phyloP scores from a whole-genome alignment of 1,284 basidiomycete species.

The Sanghuangporus weigelae region DNA sequence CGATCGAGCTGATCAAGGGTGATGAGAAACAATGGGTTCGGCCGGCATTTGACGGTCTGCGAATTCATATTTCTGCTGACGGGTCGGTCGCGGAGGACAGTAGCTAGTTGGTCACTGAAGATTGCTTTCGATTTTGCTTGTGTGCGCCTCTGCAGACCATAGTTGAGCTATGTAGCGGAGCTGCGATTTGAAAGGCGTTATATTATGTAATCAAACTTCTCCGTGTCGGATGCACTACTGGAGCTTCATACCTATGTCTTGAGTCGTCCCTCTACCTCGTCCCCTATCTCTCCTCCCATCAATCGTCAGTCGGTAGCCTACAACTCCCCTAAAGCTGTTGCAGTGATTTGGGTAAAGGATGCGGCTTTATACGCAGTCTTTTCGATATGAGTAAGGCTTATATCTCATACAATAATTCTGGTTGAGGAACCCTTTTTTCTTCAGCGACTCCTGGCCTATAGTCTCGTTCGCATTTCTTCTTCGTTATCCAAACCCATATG shows the following conservation, averaged over 20 bases:
- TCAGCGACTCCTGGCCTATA: slow-evolving; percentile 85
- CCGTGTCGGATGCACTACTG: neutral
- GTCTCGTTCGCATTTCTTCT: slow-evolving; percentile 92
- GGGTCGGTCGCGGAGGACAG: slow-evolving; percentile 40
- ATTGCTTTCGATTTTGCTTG: neutral
- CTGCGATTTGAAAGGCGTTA: neutral
- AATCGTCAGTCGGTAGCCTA: neutral
- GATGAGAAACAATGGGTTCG: slow-evolving; percentile 53
- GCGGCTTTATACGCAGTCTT: slow-evolving; percentile 79
- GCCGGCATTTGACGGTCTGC: slow-evolving; percentile 67
- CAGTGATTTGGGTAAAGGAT: slow-evolving; percentile 42
- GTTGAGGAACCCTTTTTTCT: neutral
- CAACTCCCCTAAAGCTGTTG: neutral
- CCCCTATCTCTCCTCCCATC: neutral
- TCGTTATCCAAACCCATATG: slow-evolving; percentile 95
- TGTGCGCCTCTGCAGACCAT: neutral
- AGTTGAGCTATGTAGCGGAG: neutral
- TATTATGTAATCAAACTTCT: slow-evolving; percentile 4
- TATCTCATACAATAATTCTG: neutral
- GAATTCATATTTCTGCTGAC: slow-evolving; percentile 38
- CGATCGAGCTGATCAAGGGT: slow-evolving; percentile 39
- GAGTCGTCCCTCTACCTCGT: neutral
- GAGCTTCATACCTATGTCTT: slow-evolving; percentile 3
- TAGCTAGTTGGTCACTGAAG: neutral
- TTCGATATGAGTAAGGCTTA: slow-evolving; percentile 65